Base-by-base conservation (phyloP, 371 early-diverging fungal species). In the Smittium mucronatum region DNA sequence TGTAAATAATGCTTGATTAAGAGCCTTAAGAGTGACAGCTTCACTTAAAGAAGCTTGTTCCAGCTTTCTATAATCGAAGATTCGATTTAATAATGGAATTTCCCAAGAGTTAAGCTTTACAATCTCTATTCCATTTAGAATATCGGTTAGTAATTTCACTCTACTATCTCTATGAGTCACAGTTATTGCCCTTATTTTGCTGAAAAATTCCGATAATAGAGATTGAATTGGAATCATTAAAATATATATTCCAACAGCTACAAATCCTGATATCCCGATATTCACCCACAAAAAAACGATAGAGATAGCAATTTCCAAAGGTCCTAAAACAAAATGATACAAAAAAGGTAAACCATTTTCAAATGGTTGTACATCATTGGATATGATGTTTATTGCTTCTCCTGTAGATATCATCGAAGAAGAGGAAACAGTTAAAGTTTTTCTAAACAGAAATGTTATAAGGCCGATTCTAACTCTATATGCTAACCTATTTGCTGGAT, bases 361-460 rank as follows among this genome's bases (percentile, higher is more conserved):
- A 65, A 84, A 83, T 1, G 81, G 74, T 68, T 83, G 79, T 15
- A 84, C 76, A 59, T 84, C 84, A 70, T 80, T 81, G 28, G 81
- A 74, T 21, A 84, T 75, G 28, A 84, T 65, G 70, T 83, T 84
- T 64, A 81, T 75, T 65, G 83, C 81, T 29, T 71, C 57, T 17
- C 84, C 84, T 2, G 83, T 79, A 2, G 82, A 77, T 1, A 76
- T 33, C 2, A 81, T 74, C 63, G 80, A 74, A 35, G 78, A 70
- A 28, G 75, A 65, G 21, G 77, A 75, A 28, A 84, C 73, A 16
- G 58, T 31, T 21, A 84, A 72, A 59, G 78, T 77, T 65, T 84
- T 84, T 34, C 68, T 68, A 70, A 81, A 84, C 30, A 84, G 72
- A 31, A 78, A 70, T 2, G 83, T 71, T 11, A 78, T 80, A 33